Conservation (phyloP, 1,139 yeast species). For the Suhomyces bolitotheri region DNA sequence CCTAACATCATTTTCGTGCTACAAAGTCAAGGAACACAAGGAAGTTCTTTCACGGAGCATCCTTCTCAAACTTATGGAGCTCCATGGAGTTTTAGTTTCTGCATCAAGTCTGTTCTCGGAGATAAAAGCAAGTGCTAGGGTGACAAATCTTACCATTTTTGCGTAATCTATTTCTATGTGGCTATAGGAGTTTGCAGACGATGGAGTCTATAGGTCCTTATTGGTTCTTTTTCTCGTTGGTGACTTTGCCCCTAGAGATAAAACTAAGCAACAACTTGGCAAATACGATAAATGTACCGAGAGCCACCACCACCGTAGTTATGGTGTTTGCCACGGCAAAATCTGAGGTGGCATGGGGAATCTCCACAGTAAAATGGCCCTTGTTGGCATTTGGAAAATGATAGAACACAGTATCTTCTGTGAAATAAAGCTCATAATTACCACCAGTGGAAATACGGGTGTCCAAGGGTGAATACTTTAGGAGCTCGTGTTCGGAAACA, state of each 20-base stretch:
- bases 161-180: too few species aligned
- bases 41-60: too few species aligned
- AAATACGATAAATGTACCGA: constrained; percentile 14
- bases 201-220: constrained; percentile 2
- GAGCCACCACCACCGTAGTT: constrained; percentile 17
- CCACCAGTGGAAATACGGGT: constrained; percentile 33
- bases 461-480: constrained; percentile 42
- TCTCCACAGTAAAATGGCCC: constrained; percentile 11
- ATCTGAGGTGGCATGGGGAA: constrained; percentile 26
- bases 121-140: too few species aligned
- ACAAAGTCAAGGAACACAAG: too few species aligned
- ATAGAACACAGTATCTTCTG: constrained; percentile 45
- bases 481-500: constrained; percentile 26
- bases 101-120: too few species aligned
- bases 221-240: constrained; percentile 8
- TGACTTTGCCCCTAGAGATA: constrained; percentile 1
- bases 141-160: too few species aligned
- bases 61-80: too few species aligned
- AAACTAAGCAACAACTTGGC: constrained; percentile 7
- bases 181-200: too few species aligned
- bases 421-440: constrained; percentile 39
- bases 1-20: too few species aligned
- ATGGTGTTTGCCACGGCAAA: constrained; percentile 18
- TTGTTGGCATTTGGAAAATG: constrained; percentile 22
- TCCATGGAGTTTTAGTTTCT: too few species aligned